Base-by-base conservation (phyloP, 768 basidiomycete species). In the Boletus tylopilopsis region DNA sequence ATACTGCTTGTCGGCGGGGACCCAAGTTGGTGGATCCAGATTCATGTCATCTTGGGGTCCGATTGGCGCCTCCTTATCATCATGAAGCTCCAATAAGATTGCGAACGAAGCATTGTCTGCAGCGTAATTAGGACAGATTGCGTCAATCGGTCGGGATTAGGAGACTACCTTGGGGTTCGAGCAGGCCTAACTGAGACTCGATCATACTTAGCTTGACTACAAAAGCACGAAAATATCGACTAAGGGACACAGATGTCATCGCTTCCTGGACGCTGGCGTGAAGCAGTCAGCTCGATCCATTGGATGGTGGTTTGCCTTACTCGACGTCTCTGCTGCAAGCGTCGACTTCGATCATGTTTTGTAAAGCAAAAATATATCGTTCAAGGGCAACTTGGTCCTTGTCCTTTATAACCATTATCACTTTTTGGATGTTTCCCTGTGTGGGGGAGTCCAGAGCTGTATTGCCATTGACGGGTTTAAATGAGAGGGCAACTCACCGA, bases 341-440 rank as follows among this genome's bases (percentile, higher is more conserved):
- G 54, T 87, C 86, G 24, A 89, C 77, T 46, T 82, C 64, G 24
- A 91, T 79, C 81, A 94, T 85, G 64, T 78, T 87, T 52, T 86
- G 83, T n/a, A 95, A 65, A 21, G 90, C 83, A 65, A 96, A 92
- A 18, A 95, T 78, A 66, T 89, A 96, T 3, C 94, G 80, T 64
- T 98, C 94, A n/a, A 96, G 70, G 15, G 91, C 78, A 21, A 84
- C 73, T 52, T 92, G 84, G 10, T 87, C 78, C 54, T 81, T 82
- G 63, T 87, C 81, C 60, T 92, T 94, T 66, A 97, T 84, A 27
- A 94, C 85, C 6, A 97, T 71, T 3, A 90, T 78, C 8, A 94
- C 81, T 56, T 90, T 85, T 48, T 87, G 81, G 2, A 94, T 77
- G 53, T 79, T 81, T 12, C 91, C 90, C 90, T 94, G 41, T 24